These are phyloP conservation scores for Aspergillus campestris DNA, from an alignment of 495 filamentous ascomycete genomes.

Conservation along the genomic window DNA sequence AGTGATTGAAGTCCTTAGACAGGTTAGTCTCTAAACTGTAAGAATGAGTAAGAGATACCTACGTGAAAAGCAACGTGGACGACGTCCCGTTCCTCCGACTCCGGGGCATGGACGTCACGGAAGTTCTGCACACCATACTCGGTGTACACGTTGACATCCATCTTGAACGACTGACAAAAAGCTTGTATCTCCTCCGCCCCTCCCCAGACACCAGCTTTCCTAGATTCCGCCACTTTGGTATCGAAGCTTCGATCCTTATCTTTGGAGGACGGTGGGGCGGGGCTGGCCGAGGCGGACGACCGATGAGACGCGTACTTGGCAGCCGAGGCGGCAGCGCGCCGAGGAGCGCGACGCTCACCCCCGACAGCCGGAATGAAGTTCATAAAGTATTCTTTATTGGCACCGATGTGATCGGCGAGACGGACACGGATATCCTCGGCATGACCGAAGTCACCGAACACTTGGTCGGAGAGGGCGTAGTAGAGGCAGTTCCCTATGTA, in stretches of 20 bases:
- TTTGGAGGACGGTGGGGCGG: conserved; percentile 38
- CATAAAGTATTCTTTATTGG: conserved; percentile 55
- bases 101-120: conserved; percentile 38
- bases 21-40: neutral
- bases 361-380: conserved; percentile 55
- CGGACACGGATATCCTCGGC: conserved; percentile 50
- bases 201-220: conserved; percentile 56
- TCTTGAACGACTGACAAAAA: conserved; percentile 53
- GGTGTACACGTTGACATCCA: conserved; percentile 59
- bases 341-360: conserved; percentile 54
- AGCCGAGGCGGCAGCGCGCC: conserved; percentile 44
- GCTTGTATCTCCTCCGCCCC: conserved; percentile 67
- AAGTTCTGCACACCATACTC: conserved; percentile 35
- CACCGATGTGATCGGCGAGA: conserved; percentile 56
- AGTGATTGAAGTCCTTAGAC: conserved; percentile 55
- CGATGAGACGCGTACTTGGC: conserved; percentile 24
- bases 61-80: conserved; percentile 68
- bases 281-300: conserved; percentile 24
- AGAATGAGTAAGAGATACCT: conserved; percentile 21
- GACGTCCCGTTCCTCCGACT: conserved; percentile 32
- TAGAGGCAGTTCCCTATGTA: conserved; percentile 64
- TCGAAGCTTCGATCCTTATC: conserved; percentile 58
- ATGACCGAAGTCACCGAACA: conserved; percentile 54
- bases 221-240: conserved; percentile 51
- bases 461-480: conserved; percentile 67